Evolutionary conservation across 2,329 filamentous ascomycete genomes (phyloP).

Genomic region (Aureobasidium zeae): DNA sequence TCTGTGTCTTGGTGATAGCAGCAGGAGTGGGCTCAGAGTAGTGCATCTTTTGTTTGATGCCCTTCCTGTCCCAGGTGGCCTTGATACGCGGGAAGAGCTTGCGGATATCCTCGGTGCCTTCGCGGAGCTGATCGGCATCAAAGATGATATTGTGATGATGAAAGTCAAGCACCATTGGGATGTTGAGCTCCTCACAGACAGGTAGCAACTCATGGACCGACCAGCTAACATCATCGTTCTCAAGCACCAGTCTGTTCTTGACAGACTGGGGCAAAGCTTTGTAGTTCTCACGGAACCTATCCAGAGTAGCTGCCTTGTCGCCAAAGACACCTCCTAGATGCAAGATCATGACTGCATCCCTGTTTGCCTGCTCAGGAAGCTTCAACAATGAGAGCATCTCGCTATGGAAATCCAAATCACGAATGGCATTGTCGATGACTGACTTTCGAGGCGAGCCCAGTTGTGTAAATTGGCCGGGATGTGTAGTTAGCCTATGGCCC

Average conservation of each 20-base stretch:
- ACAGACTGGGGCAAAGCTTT: slow-evolving; percentile 54
- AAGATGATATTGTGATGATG: slow-evolving; percentile 96
- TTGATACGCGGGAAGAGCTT: slow-evolving; percentile 65
- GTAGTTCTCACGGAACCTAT: slow-evolving; percentile 72
- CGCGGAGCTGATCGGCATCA: slow-evolving; percentile 60
- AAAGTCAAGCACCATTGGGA: slow-evolving; percentile 83
- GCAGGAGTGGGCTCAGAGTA: slow-evolving; percentile 73
- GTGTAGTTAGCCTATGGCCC: slow-evolving; percentile 77
- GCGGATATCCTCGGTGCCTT: slow-evolving; percentile 77
- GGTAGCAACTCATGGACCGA: slow-evolving; percentile 86
- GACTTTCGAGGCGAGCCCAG: slow-evolving; percentile 70
- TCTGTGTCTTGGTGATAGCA: slow-evolving; percentile 68
- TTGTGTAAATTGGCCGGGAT: slow-evolving; percentile 90
- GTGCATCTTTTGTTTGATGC: slow-evolving; percentile 91
- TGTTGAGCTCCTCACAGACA: slow-evolving; percentile 86
- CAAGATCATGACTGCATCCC: slow-evolving; percentile 86
- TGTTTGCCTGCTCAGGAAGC: slow-evolving; percentile 66
- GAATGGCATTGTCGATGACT: slow-evolving; percentile 66
- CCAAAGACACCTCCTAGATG: slow-evolving; percentile 90
- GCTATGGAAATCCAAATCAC: slow-evolving; percentile 80
- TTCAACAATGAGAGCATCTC: slow-evolving; percentile 72
- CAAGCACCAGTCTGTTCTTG: slow-evolving; percentile 74
- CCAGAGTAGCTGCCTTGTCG: slow-evolving; percentile 69
- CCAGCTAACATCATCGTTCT: slow-evolving; percentile 92
- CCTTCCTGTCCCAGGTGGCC: slow-evolving; percentile 74